phyloP scores from a whole-genome alignment of 2,329 filamentous ascomycete species.

The Seiridium unicorne region DNA sequence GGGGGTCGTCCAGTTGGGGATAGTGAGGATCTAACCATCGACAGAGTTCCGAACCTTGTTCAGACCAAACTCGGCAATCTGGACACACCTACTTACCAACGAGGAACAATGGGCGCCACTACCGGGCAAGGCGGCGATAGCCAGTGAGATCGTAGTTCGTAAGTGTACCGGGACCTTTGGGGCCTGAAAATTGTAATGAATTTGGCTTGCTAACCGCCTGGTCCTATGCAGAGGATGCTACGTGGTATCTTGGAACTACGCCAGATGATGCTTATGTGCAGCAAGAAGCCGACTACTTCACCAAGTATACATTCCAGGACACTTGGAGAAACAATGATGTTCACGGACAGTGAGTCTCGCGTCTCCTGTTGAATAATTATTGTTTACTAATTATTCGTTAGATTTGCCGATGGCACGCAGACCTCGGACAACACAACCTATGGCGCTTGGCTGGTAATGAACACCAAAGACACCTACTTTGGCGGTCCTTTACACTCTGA shows the following conservation, averaged over 20 bases:
- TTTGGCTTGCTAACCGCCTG: background rate
- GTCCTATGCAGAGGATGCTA: constrained; percentile 48
- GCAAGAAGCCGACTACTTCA: constrained; percentile 60
- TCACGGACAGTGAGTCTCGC: constrained; percentile 44
- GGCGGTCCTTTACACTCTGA: constrained; percentile 63
- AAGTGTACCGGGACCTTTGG: background rate
- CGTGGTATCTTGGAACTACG: constrained; percentile 57
- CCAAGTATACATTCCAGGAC: constrained; percentile 63
- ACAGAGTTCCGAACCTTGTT: constrained; percentile 59
- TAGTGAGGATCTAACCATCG: background rate
- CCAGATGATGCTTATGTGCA: constrained; percentile 54
- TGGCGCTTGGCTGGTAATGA: constrained; percentile 64
- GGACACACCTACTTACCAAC: constrained; percentile 62
- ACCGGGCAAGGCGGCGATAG: constrained; percentile 37
- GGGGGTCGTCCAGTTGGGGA: background rate
- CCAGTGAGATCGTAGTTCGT: constrained; percentile 46
- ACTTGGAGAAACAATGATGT: constrained; percentile 57
- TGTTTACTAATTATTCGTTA: constrained; percentile 16
- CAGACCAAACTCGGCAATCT: constrained; percentile 56
- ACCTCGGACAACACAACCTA: constrained; percentile 51
- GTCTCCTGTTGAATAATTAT: background rate
- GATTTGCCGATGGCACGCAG: constrained; percentile 47
- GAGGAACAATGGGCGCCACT: constrained; percentile 52
- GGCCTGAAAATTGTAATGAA: background rate
- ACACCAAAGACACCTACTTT: constrained; percentile 62